A percentile compares a stretch with the other conserved stretches of the same genome.
Evolutionary conservation across 306 rosid genomes (phyloP).

Genomic region (Acmispon strigosus): DNA sequence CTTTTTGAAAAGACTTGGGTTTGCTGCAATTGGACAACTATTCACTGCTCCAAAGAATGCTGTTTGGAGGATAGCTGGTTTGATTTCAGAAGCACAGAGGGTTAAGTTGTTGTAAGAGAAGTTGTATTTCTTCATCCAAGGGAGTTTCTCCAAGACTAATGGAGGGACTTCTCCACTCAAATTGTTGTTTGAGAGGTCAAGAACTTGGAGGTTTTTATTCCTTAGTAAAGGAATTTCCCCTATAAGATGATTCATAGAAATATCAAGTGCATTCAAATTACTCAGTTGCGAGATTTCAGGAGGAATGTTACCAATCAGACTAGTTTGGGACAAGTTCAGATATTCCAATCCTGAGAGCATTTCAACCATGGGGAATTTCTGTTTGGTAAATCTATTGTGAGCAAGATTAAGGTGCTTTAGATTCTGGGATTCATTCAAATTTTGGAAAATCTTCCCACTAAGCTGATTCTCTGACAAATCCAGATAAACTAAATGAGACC

Average conservation of each 20-base stretch:
- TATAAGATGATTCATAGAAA: constrained; percentile 60
- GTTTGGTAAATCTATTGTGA: constrained; percentile 56
- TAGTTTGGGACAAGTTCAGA: constrained; percentile 63
- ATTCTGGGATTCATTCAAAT: constrained; percentile 43
- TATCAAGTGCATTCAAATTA: constrained; percentile 55
- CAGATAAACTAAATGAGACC: constrained; percentile 66
- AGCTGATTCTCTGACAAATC: constrained; percentile 79
- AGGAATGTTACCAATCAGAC: constrained; percentile 57
- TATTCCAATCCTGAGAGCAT: constrained; percentile 50
- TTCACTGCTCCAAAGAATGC: constrained; percentile 57
- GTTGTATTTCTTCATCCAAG: constrained; percentile 72
- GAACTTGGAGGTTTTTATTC: constrained; percentile 43
- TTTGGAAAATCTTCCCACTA: constrained; percentile 52
- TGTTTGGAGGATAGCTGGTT: constrained; percentile 32
- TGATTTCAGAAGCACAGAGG: constrained; percentile 48
- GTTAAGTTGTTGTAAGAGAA: constrained; percentile 74
- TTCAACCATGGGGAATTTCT: constrained; percentile 46
- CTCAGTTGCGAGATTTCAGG: constrained; percentile 42
- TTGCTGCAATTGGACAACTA: constrained; percentile 84
- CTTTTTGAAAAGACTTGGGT: constrained; percentile 42
- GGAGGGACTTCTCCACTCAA: constrained; percentile 67
- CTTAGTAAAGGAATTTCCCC: constrained; percentile 48
- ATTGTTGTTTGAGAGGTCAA: constrained; percentile 73
- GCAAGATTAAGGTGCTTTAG: constrained; percentile 73
- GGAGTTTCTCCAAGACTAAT: constrained; percentile 50